Evolutionary conservation across 306 rosid genomes (phyloP), one percentile per base, ranked within the genome.

Genomic region (Castanea mollissima): DNA sequence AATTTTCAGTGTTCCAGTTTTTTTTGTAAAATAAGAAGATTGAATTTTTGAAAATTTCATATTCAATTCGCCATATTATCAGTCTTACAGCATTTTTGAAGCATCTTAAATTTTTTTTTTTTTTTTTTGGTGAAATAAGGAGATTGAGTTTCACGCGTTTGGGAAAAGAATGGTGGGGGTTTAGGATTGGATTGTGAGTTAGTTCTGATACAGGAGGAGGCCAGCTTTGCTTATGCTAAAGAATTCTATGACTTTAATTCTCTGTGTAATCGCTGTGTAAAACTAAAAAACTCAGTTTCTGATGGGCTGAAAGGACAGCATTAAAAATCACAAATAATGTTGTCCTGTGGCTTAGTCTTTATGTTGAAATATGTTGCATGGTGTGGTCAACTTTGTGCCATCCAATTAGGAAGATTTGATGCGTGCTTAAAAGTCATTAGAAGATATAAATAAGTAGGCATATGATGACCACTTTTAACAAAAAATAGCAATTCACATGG

Each of bases 401-500:
- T 67, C 79, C 80, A 76, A 77, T 77, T 76, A 72, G 82, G 34
- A 70, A 63, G 49, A 62, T 38, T 76, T 58, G 41, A 14, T 78
- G 34, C 25, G 69, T 77, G 76, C 75, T 59, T 67, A 23, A 71
- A 71, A 41, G 85, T 80, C 85, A 57, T 70, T 58, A 54, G 75
- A 68, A 38, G 71, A 55, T 73, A 83, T 83, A 81, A 85, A 83
- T 83, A 81, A 85, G 79, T 79, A 78, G 57, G 76, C 76, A 59
- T 84, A 73, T 73, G 90, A 88, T 77, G 51, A 67, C 64, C 87
- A 70, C 92, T 85, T 87, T 86, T 62, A 65, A 80, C 58, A 20
- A 81, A 86, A 81, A 86, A 78, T 79, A 38, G n/a, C 69, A 62
- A 38, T 84, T n/a, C 90, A 86, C 88, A 82, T 81, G 88, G 46